phyloP scores from a whole-genome alignment of 1,284 basidiomycete species.

The Cerrena zonata region DNA sequence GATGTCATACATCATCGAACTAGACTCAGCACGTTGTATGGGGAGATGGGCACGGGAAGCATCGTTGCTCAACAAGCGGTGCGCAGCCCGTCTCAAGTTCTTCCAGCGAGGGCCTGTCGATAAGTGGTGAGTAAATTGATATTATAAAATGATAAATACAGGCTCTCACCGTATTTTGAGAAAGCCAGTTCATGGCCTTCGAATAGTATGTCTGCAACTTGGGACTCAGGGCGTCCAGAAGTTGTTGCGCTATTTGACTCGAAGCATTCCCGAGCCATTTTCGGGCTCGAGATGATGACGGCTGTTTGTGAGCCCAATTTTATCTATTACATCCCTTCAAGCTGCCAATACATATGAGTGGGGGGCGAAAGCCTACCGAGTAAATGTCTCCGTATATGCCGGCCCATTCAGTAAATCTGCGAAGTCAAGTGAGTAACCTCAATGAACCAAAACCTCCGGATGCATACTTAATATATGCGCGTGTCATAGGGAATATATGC shows the following conservation, averaged over 20 bases:
- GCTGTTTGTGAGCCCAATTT: constrained; percentile 22
- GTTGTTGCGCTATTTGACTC: constrained; percentile 21
- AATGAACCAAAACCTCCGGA: not conserved
- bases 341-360: not conserved
- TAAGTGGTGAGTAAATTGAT: too few relatives aligned
- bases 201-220: constrained; percentile 20
- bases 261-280: constrained; percentile 25
- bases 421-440: not conserved
- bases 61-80: not conserved
- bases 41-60: not conserved
- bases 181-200: constrained; percentile 15
- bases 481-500: constrained; percentile 17
- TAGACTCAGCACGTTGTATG: not conserved
- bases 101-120: not conserved
- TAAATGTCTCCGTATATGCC: constrained; percentile 7
- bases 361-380: constrained; percentile 5
- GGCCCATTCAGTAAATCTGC: constrained; percentile 7
- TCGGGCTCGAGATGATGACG: constrained; percentile 23
- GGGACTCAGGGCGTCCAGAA: constrained; percentile 18
- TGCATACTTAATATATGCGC: constrained; percentile 11
- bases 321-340: constrained; percentile 7
- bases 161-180: not conserved
- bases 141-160: too few relatives aligned
- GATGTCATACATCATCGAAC: not conserved
- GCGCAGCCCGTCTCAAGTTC: not conserved